A percentile compares a stretch with the other conserved stretches of the same genome.
phyloP scores from a whole-genome alignment of 179 eudicot genomes.

The Beta macrorhiza region DNA sequence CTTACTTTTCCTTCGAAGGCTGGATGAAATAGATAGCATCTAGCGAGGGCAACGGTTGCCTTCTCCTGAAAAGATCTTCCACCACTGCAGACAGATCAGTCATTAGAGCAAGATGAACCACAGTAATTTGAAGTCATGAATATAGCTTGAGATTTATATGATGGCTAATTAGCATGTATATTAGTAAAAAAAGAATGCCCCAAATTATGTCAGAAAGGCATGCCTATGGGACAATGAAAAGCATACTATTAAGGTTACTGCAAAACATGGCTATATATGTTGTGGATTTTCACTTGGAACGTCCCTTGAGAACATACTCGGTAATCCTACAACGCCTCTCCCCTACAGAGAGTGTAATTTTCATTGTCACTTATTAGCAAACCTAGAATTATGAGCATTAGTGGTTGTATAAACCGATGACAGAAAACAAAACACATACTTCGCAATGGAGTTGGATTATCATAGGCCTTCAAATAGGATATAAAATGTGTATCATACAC shows the following conservation, averaged over 20 bases:
- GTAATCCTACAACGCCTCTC: not conserved
- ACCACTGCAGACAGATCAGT: constrained; percentile 64
- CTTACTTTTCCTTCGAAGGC: constrained; percentile 92
- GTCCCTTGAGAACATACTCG: not conserved
- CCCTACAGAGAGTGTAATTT: not conserved
- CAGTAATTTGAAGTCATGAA: not conserved
- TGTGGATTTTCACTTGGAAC: not conserved
- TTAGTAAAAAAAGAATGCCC: not conserved
- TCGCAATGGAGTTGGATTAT: not conserved
- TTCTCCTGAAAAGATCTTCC: constrained; percentile 90
- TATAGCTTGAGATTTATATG: not conserved
- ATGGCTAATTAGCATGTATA: constrained; percentile 1
- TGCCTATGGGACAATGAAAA: not conserved
- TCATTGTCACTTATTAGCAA: not conserved
- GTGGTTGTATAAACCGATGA: not conserved
- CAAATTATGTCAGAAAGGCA: not conserved
- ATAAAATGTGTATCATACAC: not conserved
- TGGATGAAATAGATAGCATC: constrained; percentile 95
- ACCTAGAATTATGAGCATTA: not conserved
- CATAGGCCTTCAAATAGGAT: not conserved
- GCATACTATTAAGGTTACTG: not conserved
- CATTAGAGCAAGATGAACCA: constrained; percentile 17
- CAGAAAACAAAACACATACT: too few relatives aligned
- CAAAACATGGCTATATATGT: too few relatives aligned
- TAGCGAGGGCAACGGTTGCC: constrained; percentile 91